Evolutionary conservation across 495 filamentous ascomycete genomes (phyloP).

Genomic region (Penicillium turbatum): DNA sequence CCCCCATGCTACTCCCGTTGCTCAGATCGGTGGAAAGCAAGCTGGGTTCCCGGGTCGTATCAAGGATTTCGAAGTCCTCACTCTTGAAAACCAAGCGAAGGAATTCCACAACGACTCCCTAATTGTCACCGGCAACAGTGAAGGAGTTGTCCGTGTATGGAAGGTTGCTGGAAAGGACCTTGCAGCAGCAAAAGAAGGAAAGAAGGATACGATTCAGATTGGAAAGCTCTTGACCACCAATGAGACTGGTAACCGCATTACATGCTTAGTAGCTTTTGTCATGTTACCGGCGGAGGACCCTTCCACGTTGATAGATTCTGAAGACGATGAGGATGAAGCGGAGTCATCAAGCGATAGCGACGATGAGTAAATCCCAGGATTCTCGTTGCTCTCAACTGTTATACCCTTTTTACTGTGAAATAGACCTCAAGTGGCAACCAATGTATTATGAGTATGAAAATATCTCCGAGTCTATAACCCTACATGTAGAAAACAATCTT

Average conservation of each 20-base stretch:
- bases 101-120: constrained; percentile 42
- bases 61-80: constrained; percentile 79
- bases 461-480: background rate
- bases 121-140: constrained; percentile 74
- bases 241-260: constrained; percentile 83
- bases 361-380: constrained; percentile 27
- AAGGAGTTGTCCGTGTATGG: constrained; percentile 79
- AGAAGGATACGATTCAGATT: constrained; percentile 53
- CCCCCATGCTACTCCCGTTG: constrained; percentile 55
- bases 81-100: constrained; percentile 32
- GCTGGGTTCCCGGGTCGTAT: constrained; percentile 64
- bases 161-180: constrained; percentile 41
- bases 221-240: constrained; percentile 73
- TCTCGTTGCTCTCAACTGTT: constrained; percentile 10
- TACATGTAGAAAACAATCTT: background rate
- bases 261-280: constrained; percentile 78
- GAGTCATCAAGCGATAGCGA: constrained; percentile 48
- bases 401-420: constrained; percentile 29
- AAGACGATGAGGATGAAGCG: constrained; percentile 37
- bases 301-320: constrained; percentile 31
- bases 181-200: constrained; percentile 16
- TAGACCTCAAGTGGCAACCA: constrained; percentile 11
- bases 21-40: constrained; percentile 71
- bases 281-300: constrained; percentile 55
- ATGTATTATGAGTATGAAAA: constrained; percentile 17